Evolutionary conservation across 1,284 basidiomycete species (phyloP).

Genomic region (Marasmius oreades): DNA sequence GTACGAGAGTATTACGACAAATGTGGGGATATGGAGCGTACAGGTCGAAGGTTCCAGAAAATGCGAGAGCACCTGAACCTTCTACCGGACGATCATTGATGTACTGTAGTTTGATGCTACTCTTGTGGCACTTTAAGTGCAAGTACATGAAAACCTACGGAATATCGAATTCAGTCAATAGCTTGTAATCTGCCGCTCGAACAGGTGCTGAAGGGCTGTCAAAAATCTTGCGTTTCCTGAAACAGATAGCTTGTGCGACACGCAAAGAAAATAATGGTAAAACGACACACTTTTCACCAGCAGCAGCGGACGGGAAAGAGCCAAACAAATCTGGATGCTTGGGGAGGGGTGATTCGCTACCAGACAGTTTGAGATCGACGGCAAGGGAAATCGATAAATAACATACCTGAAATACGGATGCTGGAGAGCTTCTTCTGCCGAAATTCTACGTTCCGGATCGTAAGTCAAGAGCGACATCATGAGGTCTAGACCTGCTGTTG

Average conservation of each 20-base stretch:
- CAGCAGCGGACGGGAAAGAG: slow-evolving; percentile 95
- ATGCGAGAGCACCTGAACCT: slow-evolving; percentile 55
- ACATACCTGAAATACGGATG: slow-evolving; percentile 89
- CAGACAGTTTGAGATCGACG: slow-evolving; percentile 1
- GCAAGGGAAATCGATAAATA: slow-evolving; percentile 6
- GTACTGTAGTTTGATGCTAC: background rate
- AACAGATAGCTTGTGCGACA: slow-evolving; percentile 11
- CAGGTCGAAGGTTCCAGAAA: slow-evolving; percentile 55
- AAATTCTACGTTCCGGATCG: slow-evolving; percentile 82
- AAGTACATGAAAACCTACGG: background rate
- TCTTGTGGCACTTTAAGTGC: background rate
- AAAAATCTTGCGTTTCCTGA: slow-evolving; percentile 70
- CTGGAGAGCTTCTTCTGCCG: slow-evolving; percentile 83
- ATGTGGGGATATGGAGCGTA: slow-evolving; percentile 62
- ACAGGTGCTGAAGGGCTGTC: slow-evolving; percentile 75
- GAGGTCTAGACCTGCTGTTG: slow-evolving; percentile 82
- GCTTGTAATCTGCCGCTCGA: slow-evolving; percentile 61
- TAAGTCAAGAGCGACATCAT: slow-evolving; percentile 83
- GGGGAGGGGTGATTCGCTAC: slow-evolving; percentile 87
- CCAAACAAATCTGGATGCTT: slow-evolving; percentile 98
- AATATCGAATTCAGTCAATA: slow-evolving; percentile 43
- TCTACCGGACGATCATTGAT: slow-evolving; percentile 31
- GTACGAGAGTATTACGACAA: slow-evolving; percentile 72
- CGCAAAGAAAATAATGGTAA: background rate
- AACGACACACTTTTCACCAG: slow-evolving; percentile 83